These are phyloP conservation scores for Calocera viscosa DNA, from an alignment of 768 basidiomycete genomes.

Conservation along the genomic window DNA sequence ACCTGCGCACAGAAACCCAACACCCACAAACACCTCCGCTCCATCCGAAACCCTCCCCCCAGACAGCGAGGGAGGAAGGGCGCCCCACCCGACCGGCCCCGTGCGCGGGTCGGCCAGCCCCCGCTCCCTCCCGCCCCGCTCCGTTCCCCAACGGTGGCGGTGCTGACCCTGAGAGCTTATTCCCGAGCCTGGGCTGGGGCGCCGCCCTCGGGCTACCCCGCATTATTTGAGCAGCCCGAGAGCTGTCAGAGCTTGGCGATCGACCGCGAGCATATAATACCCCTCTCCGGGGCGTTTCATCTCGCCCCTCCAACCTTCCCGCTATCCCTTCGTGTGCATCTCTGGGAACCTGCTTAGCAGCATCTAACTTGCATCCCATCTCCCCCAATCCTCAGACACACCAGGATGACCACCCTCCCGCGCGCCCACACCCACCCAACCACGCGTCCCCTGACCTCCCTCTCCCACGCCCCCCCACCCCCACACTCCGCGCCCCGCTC, in stretches of 20 bases:
- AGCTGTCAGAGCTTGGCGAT: neutral
- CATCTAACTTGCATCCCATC: neutral
- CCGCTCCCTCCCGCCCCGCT: neutral
- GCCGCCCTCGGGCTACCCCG: too few relatives aligned
- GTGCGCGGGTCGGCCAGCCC: neutral
- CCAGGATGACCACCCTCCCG: neutral
- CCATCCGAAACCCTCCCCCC: too few relatives aligned
- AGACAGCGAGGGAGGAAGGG: too few relatives aligned
- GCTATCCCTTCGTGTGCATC: too few relatives aligned
- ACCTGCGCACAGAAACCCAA: too few relatives aligned
- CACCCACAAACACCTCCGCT: too few relatives aligned
- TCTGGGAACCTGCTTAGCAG: neutral
- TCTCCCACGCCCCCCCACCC: neutral
- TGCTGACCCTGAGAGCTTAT: neutral
- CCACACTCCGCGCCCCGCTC: neutral
- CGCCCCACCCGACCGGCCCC: too few relatives aligned
- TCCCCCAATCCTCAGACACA: neutral
- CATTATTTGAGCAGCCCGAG: neutral
- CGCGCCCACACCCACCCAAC: constrained; percentile 6
- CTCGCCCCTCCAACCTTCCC: too few relatives aligned
- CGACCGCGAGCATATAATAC: neutral
- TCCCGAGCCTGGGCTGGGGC: too few relatives aligned
- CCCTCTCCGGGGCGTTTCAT: too few relatives aligned
- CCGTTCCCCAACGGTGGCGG: constrained; percentile 8
- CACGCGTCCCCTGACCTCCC: neutral